Evolutionary conservation across 2,329 filamentous ascomycete species (phyloP), one percentile per base, ranked within the genome.

Genomic region (Penicillium sp.): DNA sequence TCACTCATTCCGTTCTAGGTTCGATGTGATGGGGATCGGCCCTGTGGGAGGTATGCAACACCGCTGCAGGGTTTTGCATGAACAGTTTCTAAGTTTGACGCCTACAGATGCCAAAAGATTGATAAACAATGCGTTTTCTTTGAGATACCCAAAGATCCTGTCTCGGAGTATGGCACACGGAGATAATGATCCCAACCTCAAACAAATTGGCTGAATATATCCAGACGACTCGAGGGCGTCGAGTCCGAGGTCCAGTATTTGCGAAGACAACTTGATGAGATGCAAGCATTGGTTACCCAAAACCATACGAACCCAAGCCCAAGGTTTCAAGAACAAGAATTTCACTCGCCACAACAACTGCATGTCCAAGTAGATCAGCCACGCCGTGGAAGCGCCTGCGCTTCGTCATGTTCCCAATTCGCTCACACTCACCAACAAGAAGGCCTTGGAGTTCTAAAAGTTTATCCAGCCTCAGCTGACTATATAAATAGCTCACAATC

Each of bases 51-150:
- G 72, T 71, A 50, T 45, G 57, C 14, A 35, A 18, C 11, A 49
- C 18, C 18, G 11, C 37, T 22, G 9, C 11, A 11, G 11, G n/a
- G 37, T 22, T 6, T 12, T 40, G 18, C 18, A 22, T 4, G 11
- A 40, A 22, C 8, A 9, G 20, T 14, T 5, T 22, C 37, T 40
- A 22, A 40, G 9, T 8, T 22, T 40, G 2, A 37, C 8, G n/a
- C 33, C 9, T 33, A 4, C 31, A 69, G 72, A 57, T 75, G 73
- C 35, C 63, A 67, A 11, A 72, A 68, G 33, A 31, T 70, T 8
- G 67, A 66, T 11, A 74, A 72, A n/a, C 63, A 62, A 60, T 75
- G 73, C 22, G 56, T 73, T 0, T 74, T 74, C 55, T 71, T 73
- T 40, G 69, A 73, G 18, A 60, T 66, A 12, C 72, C 73, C 0